phyloP scores from a whole-genome alignment of 2,329 filamentous ascomycete genomes.

The Colletotrichum orchidophilum region DNA sequence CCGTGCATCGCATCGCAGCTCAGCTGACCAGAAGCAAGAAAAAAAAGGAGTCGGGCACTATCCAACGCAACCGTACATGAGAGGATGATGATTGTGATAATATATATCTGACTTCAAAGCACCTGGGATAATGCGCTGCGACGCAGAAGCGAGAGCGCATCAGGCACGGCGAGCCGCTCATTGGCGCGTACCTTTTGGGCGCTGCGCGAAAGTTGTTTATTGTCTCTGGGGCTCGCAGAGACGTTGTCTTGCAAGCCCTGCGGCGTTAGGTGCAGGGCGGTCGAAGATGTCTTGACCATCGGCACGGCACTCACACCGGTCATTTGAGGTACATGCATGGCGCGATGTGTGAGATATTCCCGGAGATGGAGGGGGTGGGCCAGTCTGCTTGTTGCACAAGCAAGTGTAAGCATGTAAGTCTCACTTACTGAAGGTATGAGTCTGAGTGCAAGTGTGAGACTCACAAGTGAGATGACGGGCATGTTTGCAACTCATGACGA shows the following conservation, averaged over 20 bases:
- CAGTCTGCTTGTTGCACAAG: neutral
- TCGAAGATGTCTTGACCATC: neutral
- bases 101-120: neutral
- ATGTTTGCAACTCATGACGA: neutral
- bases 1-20: conserved; percentile 7
- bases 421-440: neutral
- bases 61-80: neutral
- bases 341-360: neutral
- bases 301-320: conserved; percentile 13
- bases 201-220: neutral
- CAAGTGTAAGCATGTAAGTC: neutral
- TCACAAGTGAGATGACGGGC: neutral
- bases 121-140: neutral
- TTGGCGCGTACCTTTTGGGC: conserved; percentile 26
- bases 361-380: neutral
- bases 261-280: neutral
- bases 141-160: neutral
- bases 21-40: neutral
- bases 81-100: neutral
- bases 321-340: neutral
- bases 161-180: conserved; percentile 20
- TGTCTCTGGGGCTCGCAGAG: too few relatives aligned
- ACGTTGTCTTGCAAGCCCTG: neutral
- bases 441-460: neutral
- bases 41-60: neutral